Conservation (phyloP, 2,329 filamentous ascomycete genomes). For the Diplodia intermedia region DNA sequence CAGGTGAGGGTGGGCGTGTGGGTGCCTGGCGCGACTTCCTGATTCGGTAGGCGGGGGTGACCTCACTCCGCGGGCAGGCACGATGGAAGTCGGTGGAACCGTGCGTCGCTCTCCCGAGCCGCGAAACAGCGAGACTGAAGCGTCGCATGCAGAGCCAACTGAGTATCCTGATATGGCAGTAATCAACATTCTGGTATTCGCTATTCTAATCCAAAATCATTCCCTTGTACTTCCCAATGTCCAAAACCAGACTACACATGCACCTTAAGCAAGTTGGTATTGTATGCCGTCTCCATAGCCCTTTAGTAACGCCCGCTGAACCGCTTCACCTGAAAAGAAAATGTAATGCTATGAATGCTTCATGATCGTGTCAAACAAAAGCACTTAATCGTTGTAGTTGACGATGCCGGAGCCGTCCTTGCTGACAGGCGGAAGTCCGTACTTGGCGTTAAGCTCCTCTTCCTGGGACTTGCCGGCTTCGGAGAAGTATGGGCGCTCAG, state of each 20-base stretch:
- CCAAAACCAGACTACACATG: slow-evolving; percentile 7
- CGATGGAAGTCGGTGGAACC: too few species aligned
- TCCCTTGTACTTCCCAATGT: neutral
- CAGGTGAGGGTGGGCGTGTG: too few species aligned
- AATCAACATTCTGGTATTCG: slow-evolving; percentile 1
- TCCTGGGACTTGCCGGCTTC: slow-evolving; percentile 60
- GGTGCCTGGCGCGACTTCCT: too few species aligned
- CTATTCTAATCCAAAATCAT: neutral
- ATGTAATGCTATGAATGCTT: neutral
- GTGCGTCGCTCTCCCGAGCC: too few species aligned
- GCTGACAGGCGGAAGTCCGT: slow-evolving; percentile 59
- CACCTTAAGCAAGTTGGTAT: slow-evolving; percentile 17
- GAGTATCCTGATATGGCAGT: neutral
- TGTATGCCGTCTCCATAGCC: slow-evolving; percentile 6
- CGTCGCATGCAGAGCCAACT: too few species aligned
- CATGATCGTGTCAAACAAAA: too few species aligned
- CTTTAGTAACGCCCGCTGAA: slow-evolving; percentile 25
- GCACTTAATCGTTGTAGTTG: slow-evolving; percentile 62
- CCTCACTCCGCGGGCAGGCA: too few species aligned
- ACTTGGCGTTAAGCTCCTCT: slow-evolving; percentile 57
- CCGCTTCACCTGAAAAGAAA: neutral
- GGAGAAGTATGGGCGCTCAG: slow-evolving; percentile 56
- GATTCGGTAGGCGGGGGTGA: too few species aligned
- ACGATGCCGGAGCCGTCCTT: slow-evolving; percentile 63
- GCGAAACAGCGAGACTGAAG: too few species aligned